phyloP scores from a whole-genome alignment of 2,329 filamentous ascomycete genomes.

The Ophiostoma himal-ulmi region DNA sequence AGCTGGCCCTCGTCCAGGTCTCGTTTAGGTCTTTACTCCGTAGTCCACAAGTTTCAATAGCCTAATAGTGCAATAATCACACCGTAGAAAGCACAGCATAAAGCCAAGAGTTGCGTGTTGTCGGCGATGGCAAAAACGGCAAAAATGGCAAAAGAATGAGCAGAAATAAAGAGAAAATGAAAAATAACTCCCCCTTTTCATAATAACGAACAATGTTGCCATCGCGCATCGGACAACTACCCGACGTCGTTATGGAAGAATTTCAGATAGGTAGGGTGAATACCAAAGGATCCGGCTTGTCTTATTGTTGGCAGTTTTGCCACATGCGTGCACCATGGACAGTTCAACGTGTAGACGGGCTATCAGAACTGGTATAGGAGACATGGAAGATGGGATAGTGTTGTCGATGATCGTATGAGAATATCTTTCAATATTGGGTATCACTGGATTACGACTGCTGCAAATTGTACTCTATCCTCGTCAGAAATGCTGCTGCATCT shows the following conservation, averaged over 20 bases:
- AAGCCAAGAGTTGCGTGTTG: background rate
- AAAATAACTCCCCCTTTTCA: background rate
- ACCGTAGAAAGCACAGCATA: background rate
- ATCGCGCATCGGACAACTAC: background rate
- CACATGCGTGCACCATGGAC: no score
- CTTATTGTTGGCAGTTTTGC: no score
- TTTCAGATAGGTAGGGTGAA: background rate
- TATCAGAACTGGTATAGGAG: no score
- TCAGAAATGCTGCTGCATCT: background rate
- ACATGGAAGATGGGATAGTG: no score
- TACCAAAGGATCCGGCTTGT: background rate
- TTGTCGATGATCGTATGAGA: no score
- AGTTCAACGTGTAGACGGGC: no score
- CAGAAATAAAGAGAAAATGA: background rate
- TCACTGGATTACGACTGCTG: background rate
- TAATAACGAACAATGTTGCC: background rate
- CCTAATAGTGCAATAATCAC: background rate
- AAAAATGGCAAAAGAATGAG: background rate
- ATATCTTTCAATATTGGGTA: background rate
- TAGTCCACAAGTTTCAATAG: slow-evolving; percentile 1
- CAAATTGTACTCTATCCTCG: background rate
- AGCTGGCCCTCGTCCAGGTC: background rate
- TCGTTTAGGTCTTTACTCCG: slow-evolving; percentile 3
- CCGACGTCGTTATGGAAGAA: background rate
- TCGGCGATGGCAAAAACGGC: background rate